Evolutionary conservation across 192 early-diverging fungal species (phyloP).

Genomic region (Ambispora gerdemannii): DNA sequence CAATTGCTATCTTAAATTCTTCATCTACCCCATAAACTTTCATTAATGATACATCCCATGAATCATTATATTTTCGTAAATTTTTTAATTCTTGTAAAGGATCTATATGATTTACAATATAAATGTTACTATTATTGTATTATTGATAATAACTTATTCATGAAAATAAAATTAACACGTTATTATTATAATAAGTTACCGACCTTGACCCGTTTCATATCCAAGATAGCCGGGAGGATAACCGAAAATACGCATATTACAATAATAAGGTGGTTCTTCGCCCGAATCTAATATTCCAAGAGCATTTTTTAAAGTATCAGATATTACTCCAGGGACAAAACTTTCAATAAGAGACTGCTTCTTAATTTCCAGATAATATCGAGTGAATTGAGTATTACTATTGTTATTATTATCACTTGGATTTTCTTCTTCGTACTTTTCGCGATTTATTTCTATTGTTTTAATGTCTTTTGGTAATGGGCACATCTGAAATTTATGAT

Average conservation of each 20-base stretch:
- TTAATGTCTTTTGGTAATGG: neutral
- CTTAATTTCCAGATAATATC: conserved; percentile 14
- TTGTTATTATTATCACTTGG: neutral
- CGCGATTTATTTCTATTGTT: conserved; percentile 1
- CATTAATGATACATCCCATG: neutral
- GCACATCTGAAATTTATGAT: neutral
- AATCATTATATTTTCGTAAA: neutral
- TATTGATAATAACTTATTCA: neutral
- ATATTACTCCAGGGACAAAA: conserved; percentile 8
- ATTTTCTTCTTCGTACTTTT: conserved; percentile 1
- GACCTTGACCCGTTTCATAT: conserved; percentile 17
- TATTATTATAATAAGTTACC: neutral
- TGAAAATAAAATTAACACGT: neutral
- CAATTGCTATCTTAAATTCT: no score
- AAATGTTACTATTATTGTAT: neutral
- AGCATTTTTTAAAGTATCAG: conserved; percentile 15
- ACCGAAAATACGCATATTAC: conserved; percentile 3
- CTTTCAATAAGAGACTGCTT: neutral
- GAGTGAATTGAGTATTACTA: neutral
- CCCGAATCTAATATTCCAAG: conserved; percentile 1
- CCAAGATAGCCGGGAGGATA: conserved; percentile 18
- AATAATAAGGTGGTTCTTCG: conserved; percentile 16
- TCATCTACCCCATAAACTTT: neutral
- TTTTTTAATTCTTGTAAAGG: neutral
- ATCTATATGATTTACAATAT: conserved; percentile 9